These are phyloP conservation scores for Leccinum ponderosum DNA, from an alignment of 1,284 basidiomycete genomes.

Conservation along the genomic window DNA sequence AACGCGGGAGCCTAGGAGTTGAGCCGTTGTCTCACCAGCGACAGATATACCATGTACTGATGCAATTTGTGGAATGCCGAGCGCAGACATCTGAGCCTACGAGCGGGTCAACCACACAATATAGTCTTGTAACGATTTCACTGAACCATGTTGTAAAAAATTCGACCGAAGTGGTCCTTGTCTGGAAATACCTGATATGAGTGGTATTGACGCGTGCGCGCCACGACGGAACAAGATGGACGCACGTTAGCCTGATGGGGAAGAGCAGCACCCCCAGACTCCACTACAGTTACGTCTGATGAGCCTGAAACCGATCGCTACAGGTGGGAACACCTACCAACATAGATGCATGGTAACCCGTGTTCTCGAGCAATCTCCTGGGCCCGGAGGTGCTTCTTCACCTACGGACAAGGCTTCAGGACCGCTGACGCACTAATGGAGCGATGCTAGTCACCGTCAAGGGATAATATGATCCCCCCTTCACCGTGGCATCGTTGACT, in stretches of 20 bases:
- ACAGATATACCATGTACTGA: constrained; percentile 95
- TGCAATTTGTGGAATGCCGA: constrained; percentile 89
- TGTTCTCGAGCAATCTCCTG: constrained; percentile 93
- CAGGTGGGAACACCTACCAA: constrained; percentile 54
- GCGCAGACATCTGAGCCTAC: constrained; percentile 87
- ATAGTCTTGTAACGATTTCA: constrained; percentile 5
- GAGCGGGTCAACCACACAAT: constrained; percentile 10
- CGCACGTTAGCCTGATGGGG: constrained; percentile 88
- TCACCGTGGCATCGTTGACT: constrained; percentile 93
- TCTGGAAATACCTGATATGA: constrained; percentile 69
- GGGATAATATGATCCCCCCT: constrained; percentile 93
- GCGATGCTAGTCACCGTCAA: constrained; percentile 61
- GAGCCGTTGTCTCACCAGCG: constrained; percentile 51
- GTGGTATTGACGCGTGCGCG: constrained; percentile 13
- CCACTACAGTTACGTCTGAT: constrained; percentile 52
- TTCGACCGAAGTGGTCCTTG: constrained; percentile 92
- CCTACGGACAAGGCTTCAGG: constrained; percentile 41
- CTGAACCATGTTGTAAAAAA: constrained; percentile 94
- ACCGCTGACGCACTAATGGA: neutral
- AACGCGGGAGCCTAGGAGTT: constrained; percentile 8
- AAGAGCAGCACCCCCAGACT: constrained; percentile 91
- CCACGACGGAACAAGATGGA: neutral
- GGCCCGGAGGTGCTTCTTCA: constrained; percentile 94
- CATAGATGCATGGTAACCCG: constrained; percentile 88
- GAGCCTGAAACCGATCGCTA: constrained; percentile 6